Evolutionary conservation across 2,329 filamentous ascomycete genomes (phyloP).

Genomic region (Scedosporium apiospermum): DNA sequence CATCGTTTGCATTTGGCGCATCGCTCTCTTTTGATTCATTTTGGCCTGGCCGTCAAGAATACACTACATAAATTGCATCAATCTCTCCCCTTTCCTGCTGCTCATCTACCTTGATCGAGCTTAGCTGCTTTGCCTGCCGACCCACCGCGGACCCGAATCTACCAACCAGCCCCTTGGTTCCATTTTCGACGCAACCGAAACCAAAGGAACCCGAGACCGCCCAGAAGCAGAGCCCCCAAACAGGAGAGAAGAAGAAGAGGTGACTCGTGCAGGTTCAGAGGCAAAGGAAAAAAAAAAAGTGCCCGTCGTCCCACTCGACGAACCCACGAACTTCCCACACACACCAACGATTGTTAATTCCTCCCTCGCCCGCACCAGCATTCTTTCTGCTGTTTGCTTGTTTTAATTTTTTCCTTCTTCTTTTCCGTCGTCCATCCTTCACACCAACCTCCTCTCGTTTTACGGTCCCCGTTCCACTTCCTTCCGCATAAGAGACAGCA

Average conservation of each 20-base stretch:
- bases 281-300: not conserved
- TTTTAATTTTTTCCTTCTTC: not conserved
- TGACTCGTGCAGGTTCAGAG: not conserved
- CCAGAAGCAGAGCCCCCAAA: too few species aligned
- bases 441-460: not conserved
- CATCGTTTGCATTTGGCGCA: too few species aligned
- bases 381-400: not conserved
- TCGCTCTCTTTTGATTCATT: too few species aligned
- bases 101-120: not conserved
- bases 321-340: not conserved
- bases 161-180: not conserved
- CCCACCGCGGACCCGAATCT: not conserved
- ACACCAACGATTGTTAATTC: not conserved
- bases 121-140: not conserved
- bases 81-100: not conserved
- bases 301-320: not conserved
- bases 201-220: not conserved
- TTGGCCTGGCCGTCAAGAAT: too few species aligned
- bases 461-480: not conserved
- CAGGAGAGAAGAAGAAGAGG: not conserved
- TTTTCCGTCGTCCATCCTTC: not conserved
- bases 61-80: not conserved
- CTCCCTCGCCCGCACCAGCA: not conserved
- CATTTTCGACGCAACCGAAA: constrained; percentile 4
- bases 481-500: not conserved